phyloP scores from a whole-genome alignment of 2,329 filamentous ascomycete species.

The Thielaviopsis ethacetica region DNA sequence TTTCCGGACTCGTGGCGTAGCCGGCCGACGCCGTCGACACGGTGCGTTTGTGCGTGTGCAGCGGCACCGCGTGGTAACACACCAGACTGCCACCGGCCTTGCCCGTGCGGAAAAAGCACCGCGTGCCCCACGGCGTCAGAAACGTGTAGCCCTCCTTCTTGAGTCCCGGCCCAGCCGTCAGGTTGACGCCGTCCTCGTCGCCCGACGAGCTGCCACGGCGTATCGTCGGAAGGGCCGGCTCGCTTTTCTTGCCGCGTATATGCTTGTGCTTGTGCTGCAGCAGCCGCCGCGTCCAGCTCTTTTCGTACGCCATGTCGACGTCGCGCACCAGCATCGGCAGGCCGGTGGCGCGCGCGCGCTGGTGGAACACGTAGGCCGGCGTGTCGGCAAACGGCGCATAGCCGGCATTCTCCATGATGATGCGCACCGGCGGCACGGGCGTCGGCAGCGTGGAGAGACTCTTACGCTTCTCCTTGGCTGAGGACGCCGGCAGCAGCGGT shows the following conservation, averaged over 20 bases:
- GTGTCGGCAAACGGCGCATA: slow-evolving; percentile 8
- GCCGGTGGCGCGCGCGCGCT: not conserved
- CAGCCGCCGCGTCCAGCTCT: slow-evolving; percentile 18
- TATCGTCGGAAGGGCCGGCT: slow-evolving; percentile 16
- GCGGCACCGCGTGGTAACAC: slow-evolving; percentile 54
- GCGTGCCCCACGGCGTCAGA: slow-evolving; percentile 69
- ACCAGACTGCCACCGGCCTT: slow-evolving; percentile 57
- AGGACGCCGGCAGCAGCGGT: not conserved
- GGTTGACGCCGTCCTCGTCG: slow-evolving; percentile 5
- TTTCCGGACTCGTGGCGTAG: not conserved
- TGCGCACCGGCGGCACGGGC: slow-evolving; percentile 6
- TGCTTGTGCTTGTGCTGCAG: slow-evolving; percentile 11
- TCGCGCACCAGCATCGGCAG: slow-evolving; percentile 27
- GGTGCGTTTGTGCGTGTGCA: slow-evolving; percentile 15
- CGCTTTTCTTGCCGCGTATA: slow-evolving; percentile 9
- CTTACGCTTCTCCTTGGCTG: slow-evolving; percentile 1
- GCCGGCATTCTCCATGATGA: slow-evolving; percentile 10
- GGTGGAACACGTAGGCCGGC: slow-evolving; percentile 12
- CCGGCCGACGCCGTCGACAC: slow-evolving; percentile 12
- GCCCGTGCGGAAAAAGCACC: slow-evolving; percentile 72
- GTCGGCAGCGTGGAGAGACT: slow-evolving; percentile 2
- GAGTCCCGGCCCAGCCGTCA: slow-evolving; percentile 27
- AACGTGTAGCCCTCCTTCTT: slow-evolving; percentile 59
- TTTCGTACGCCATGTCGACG: slow-evolving; percentile 40
- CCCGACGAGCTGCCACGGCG: not conserved